Evolutionary conservation across 768 basidiomycete genomes (phyloP), one percentile per base, ranked within the genome.

Genomic region (Mycena albidolilacea): DNA sequence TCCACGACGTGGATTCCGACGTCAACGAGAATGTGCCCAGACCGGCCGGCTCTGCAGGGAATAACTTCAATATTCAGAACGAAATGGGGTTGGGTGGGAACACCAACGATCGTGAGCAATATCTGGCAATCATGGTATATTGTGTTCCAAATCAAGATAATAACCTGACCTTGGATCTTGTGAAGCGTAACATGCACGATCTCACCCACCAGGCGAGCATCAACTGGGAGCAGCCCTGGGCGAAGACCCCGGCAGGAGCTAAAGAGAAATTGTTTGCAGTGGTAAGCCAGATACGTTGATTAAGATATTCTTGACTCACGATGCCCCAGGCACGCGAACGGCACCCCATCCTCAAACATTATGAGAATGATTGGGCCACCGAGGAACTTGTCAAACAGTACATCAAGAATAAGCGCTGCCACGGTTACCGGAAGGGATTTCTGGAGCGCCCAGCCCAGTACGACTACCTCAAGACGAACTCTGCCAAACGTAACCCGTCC

Each of bases 341-440:
- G 0, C 68, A 69, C 41, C 68, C 68, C 1, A 54, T 54, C 68
- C 41, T 69, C 12, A n/a, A 41, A 38, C 50, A 30, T 1, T 69
- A 30, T 52, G 6, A 37, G 10, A 77, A 78, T 58, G 78, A 80
- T 48, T 80, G 77, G 79, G 79, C 79, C 2, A 79, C 77, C 4
- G 73, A 80, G 41, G 76, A 72, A 11, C 61, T 80, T 8, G 69
- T 69, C 0, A 65, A 66, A n/a, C 80, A 79, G 50, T 78, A 67
- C 46, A 74, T 78, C 39, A 70, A 72, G 23, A 78, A 79, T 38
- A 73, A 73, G n/a, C 63, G 72, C 15, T 64, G 67, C 38, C 63
- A 70, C 39, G 62, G 60, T 11, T 77, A 76, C 55, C 41, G 57
- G 37, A 39, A 77, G 12, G 75, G 75, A 1, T 62, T n/a, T n/a